Evolutionary conservation across 345 rosid genomes (phyloP), one percentile per base, ranked within the genome.

Genomic region (Diplotaxis tenuifolia): DNA sequence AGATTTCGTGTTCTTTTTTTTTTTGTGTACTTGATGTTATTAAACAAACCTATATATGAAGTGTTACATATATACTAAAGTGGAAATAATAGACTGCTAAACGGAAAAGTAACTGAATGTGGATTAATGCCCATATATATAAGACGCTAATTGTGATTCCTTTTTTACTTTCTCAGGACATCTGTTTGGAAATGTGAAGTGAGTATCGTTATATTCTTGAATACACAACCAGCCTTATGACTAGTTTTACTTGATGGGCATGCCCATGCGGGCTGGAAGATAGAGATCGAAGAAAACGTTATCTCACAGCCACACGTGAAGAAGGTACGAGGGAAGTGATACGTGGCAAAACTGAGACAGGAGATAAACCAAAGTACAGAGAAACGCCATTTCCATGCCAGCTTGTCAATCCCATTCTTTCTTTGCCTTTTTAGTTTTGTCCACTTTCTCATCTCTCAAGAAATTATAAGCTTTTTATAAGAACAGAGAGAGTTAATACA

Each of bases 351-450:
- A 9, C 23, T 70, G 7, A 60, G 42, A 42, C 4, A 45, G 2
- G 3, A 59, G 15, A 47, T 21, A 70, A 70, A 11, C 19, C 22
- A 15, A 71, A 21, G 50, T 31, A 47, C 75, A 60, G 53, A 72
- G 75, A 32, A 8, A 34, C 62, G 45, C 32, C 76, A 72, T 64
- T 14, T 64, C 55, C 66, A 64, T 72, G 76, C 70, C 45, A 64
- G 70, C 64, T 64, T 72, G 70, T 64, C 70, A 32, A 15, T 50
- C 16, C 54, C 62, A 34, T 64, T 38, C 42, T 25, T 65, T 42
- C 16, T 38, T 42, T 42, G 50, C 50, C 50, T 42, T 42, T n/a
- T 6, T 42, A 42, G 1, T 27, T 42, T 62, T 62, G 23, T 14
- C 45, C 42, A 27, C 65, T 58, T 58, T 70, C 65, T 69, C 73